Percentiles rank a stretch among this genome's conserved stretches.
Conservation (phyloP, 139 green algal species). For the Chlamydomonas schloesseri region DNA sequence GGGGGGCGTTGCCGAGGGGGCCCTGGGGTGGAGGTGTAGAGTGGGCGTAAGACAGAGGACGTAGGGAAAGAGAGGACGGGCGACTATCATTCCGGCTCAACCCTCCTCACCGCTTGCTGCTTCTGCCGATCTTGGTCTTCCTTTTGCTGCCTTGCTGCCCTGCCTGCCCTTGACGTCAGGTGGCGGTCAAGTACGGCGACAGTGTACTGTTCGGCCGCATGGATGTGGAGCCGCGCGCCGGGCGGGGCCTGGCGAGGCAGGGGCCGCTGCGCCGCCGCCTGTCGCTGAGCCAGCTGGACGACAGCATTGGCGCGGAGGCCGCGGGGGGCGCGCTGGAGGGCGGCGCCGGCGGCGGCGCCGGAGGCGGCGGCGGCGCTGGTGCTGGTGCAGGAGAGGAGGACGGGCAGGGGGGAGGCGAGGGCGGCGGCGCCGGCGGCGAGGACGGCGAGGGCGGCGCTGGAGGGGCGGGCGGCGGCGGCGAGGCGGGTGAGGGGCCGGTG, state of each 20-base stretch:
- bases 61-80: too few relatives aligned
- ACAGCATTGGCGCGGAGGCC: not conserved
- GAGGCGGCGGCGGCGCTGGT: not conserved
- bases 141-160: too few relatives aligned
- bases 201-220: conserved; percentile 39
- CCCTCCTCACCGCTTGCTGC: too few relatives aligned
- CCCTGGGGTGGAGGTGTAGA: too few relatives aligned
- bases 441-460: not conserved
- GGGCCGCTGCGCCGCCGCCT: conserved; percentile 12
- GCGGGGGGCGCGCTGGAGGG: not conserved
- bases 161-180: not conserved
- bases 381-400: too few relatives aligned
- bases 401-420: not conserved
- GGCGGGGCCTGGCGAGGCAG: not conserved
- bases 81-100: too few relatives aligned
- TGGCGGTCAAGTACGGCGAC: conserved; percentile 46
- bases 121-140: too few relatives aligned
- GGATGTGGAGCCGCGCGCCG: not conserved
- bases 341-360: not conserved
- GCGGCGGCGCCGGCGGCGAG: not conserved
- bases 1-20: too few relatives aligned
- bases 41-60: too few relatives aligned
- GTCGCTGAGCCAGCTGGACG: conserved; percentile 1
- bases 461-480: not conserved
- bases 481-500: not conserved